Base-by-base conservation (phyloP, 192 early-diverging fungal species). In the Phlyctochytrium planicorne region DNA sequence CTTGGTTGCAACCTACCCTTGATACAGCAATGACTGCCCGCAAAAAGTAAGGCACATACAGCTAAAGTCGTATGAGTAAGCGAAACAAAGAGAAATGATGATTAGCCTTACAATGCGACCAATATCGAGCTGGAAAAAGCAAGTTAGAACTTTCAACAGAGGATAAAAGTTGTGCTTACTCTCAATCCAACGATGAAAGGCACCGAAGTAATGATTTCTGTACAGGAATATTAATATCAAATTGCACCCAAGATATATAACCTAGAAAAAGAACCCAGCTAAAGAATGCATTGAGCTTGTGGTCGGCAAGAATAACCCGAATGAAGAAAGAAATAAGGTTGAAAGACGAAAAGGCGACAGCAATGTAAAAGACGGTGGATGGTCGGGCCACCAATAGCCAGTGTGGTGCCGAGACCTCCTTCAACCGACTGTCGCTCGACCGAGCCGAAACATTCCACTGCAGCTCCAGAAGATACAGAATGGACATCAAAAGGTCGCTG, bases 1-100 rank as follows among this genome's bases (percentile, higher is more conserved):
- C n/a, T n/a, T n/a, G n/a, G n/a, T n/a, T n/a, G n/a, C n/a, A n/a
- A n/a, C n/a, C n/a, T n/a, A n/a, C n/a, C n/a, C n/a, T n/a, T n/a
- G 77, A 68, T 3, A 88, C 72, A 12, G 88, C 75, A 23, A 78
- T 76, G 70, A 85, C 76, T 31, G 82, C 81, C 30, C 83, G 68
- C 32, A 90, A 60, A 75, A 88, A 90, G 59, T 87, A 90, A 16
- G 89, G 89, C 0, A 90, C 76, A 30, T 77, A 86, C 29, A 88
- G 64, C n/a, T n/a, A n/a, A n/a, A n/a, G n/a, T n/a, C n/a, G n/a
- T n/a, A n/a, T n/a, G n/a, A n/a, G n/a, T n/a, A n/a, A n/a, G n/a
- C n/a, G n/a, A n/a, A n/a, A n/a, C n/a, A n/a, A n/a, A n/a, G n/a
- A n/a, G n/a, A n/a, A n/a, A n/a, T n/a, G n/a, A n/a, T n/a, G n/a